phyloP scores from a whole-genome alignment of 1,284 basidiomycete species.

The Fomitiporia mediterranea region DNA sequence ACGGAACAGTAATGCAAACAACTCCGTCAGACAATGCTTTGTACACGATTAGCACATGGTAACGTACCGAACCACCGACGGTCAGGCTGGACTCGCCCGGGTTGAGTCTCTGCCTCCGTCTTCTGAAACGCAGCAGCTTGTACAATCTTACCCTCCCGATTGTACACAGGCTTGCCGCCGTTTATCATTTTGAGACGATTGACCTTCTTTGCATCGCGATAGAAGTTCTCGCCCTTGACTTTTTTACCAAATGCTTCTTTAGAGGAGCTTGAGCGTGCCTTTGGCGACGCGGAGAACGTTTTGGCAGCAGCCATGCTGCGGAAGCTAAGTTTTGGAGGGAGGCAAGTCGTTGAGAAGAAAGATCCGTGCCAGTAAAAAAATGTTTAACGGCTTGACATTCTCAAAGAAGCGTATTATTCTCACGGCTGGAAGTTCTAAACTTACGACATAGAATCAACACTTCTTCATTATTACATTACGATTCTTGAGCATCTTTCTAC shows the following conservation, averaged over 20 bases:
- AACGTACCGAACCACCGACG: constrained; percentile 89
- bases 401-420: too few species aligned
- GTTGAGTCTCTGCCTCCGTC: constrained; percentile 81
- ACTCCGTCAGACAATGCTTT: constrained; percentile 6
- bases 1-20: constrained; percentile 4
- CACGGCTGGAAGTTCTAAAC: too few species aligned
- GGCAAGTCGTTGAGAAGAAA: background rate
- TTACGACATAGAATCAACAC: too few species aligned
- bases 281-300: constrained; percentile 52
- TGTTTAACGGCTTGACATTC: too few species aligned
- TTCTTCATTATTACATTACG: too few species aligned
- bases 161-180: constrained; percentile 84
- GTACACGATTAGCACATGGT: background rate
- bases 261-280: constrained; percentile 31
- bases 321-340: background rate
- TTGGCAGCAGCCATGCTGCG: constrained; percentile 50
- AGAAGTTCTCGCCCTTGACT: constrained; percentile 91
- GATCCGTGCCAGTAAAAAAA: too few species aligned
- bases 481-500: too few species aligned
- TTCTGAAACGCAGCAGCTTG: constrained; percentile 93
- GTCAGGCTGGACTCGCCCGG: constrained; percentile 90
- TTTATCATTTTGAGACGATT: constrained; percentile 84
- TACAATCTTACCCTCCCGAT: constrained; percentile 86
- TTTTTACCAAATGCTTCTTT: constrained; percentile 38
- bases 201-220: constrained; percentile 86